Percentiles rank a stretch among this genome's conserved stretches.
phyloP scores from a whole-genome alignment of 2,329 filamentous ascomycete species.

The Fusarium devonianum region DNA sequence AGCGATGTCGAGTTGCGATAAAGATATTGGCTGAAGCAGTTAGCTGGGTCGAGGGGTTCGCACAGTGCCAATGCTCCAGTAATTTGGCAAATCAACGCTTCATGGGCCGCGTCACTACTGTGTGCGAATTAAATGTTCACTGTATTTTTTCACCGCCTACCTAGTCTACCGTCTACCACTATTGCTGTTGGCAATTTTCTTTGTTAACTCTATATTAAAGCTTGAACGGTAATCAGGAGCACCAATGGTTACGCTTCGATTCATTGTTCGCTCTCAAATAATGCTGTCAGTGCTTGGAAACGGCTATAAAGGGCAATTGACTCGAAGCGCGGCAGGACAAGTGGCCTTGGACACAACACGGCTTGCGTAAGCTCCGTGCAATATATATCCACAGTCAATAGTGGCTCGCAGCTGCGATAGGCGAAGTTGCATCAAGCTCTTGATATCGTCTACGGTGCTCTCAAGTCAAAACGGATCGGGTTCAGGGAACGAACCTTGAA shows the following conservation, averaged over 20 bases:
- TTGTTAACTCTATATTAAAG: not conserved
- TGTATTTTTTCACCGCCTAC: no score
- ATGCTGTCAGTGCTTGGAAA: not conserved
- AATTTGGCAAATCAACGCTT: slow-evolving; percentile 9
- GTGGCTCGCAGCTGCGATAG: no score
- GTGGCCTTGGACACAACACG: not conserved
- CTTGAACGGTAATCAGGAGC: not conserved
- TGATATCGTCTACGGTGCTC: no score
- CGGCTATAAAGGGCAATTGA: not conserved
- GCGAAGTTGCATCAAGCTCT: no score
- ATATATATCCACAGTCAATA: not conserved
- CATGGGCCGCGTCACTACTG: not conserved
- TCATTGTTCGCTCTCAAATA: not conserved
- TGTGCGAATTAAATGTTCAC: not conserved
- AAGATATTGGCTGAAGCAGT: slow-evolving; percentile 19
- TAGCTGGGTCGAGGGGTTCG: slow-evolving; percentile 18
- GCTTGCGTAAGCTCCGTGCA: not conserved
- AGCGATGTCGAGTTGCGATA: slow-evolving; percentile 25
- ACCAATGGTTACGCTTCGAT: not conserved
- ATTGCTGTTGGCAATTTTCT: not conserved
- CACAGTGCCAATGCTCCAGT: slow-evolving; percentile 9
- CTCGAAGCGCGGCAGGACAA: not conserved
- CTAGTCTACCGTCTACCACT: no score
- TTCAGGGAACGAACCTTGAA: no score
- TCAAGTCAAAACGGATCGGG: no score